Base-by-base conservation (phyloP, 495 filamentous ascomycete genomes). In the Penicillium goetzii region DNA sequence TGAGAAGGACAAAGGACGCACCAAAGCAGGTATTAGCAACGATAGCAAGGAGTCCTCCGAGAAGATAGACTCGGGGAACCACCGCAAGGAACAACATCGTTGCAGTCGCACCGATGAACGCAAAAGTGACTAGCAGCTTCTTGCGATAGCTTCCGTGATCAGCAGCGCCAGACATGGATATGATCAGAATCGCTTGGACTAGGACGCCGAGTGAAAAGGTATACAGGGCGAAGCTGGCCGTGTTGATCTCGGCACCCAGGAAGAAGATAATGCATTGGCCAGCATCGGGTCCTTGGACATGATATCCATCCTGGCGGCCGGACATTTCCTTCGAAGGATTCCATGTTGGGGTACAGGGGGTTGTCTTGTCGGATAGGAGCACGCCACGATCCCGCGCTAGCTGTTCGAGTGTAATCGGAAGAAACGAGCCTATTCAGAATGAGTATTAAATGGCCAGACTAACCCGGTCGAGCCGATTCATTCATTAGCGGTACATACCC, bases 211-310 rank as follows among this genome's bases (percentile, higher is more conserved):
- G 75, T 52, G 92, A 96, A 76, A 98, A 98, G 5, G 92, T 97
- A 78, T 98, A 99, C 90, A 99, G 93, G 61, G 96, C 95, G 75
- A 97, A 97, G 78, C 91, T 96, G 19, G 95, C 93, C 11, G 95
- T 97, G 76, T 97, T 97, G 71, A 99, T 88, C 66, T 97, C 90
- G 58, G 86, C 75, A 6, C 95, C 95, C 49, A 96, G 76, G 10
- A 99, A 76, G 60, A 88, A 85, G 67, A 98, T 84, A 55, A 98
- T 80, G 68, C 95, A 99, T 70, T 96, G 92, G 30, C 84, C 84
- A n/a, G 70, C 58, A 36, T 77, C 72, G 45, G 67, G 69, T 57
- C 58, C 59, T 56, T 60, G 54, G 25, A 74, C 71, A 43, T 74
- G 72, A 68, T 69, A 71, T 56, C 66, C 54, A 63, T 56, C 19